Percentiles rank a stretch among this genome's conserved stretches.
Conservation (phyloP, 495 filamentous ascomycete species). For the Aspergillus coremiiformis region DNA sequence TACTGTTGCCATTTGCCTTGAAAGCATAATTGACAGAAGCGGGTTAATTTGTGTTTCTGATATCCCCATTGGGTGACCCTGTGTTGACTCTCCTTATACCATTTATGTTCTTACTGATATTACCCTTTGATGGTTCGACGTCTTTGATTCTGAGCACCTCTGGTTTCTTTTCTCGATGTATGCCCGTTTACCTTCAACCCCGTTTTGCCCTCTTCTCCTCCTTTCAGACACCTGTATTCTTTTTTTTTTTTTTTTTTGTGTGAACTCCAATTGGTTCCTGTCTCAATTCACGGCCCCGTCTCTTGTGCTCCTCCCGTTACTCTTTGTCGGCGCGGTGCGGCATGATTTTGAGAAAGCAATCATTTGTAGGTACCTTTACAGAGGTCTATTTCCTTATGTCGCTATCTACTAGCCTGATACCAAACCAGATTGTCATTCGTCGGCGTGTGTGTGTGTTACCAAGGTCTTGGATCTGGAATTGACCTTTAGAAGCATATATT, state of each 20-base stretch:
- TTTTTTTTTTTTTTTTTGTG: no score
- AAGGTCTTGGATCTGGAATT: no score
- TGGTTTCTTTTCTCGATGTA: slow-evolving; percentile 1
- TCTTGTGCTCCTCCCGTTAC: neutral
- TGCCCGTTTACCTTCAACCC: neutral
- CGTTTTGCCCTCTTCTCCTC: neutral
- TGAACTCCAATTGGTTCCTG: neutral
- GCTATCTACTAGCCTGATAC: neutral
- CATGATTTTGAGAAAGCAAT: neutral
- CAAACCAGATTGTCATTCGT: neutral
- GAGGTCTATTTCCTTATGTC: no score
- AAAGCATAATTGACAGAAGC: slow-evolving; percentile 7
- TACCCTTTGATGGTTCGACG: slow-evolving; percentile 6
- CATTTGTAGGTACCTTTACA: neutral
- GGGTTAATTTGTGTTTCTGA: slow-evolving; percentile 6
- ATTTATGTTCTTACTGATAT: slow-evolving; percentile 14
- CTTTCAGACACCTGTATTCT: slow-evolving; percentile 6
- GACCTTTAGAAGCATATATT: no score
- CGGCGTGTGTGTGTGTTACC: neutral
- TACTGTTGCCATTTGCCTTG: neutral
- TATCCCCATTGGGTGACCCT: neutral
- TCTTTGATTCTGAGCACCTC: neutral
- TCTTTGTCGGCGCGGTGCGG: neutral
- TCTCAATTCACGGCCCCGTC: neutral
- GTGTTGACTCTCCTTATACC: slow-evolving; percentile 18